These are phyloP conservation scores for Dothidotthia symphoricarpi DNA, from an alignment of 2,329 filamentous ascomycete species.

Conservation along the genomic window DNA sequence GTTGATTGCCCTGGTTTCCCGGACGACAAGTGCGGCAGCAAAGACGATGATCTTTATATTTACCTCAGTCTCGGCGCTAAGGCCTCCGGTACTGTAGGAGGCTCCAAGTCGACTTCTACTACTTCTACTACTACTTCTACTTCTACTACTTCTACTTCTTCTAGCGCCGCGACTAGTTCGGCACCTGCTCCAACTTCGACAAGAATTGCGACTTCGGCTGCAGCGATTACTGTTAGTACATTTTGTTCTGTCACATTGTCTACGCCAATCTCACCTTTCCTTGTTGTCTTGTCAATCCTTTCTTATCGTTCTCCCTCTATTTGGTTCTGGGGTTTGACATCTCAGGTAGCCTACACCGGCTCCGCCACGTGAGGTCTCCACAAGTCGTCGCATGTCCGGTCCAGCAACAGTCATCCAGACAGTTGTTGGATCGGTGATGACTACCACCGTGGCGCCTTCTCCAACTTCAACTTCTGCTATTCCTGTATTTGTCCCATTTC, in stretches of 20 bases:
- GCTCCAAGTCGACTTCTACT: slow-evolving; percentile 27
- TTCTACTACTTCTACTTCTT: slow-evolving; percentile 20
- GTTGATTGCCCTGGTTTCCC: slow-evolving; percentile 67
- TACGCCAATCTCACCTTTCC: slow-evolving; percentile 1
- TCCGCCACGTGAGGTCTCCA: slow-evolving; percentile 29
- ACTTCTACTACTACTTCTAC: slow-evolving; percentile 27
- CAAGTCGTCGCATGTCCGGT: slow-evolving; percentile 18
- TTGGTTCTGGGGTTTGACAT: slow-evolving; percentile 32
- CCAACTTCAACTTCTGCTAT: slow-evolving; percentile 8
- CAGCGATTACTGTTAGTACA: slow-evolving; percentile 31
- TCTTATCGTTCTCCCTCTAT: slow-evolving; percentile 1
- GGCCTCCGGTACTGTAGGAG: slow-evolving; percentile 59
- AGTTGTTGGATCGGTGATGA: slow-evolving; percentile 22
- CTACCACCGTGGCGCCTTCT: slow-evolving; percentile 14
- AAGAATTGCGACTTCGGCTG: slow-evolving; percentile 14
- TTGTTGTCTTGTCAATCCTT: slow-evolving; percentile 3
- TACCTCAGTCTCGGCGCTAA: slow-evolving; percentile 57
- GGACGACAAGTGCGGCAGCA: slow-evolving; percentile 63
- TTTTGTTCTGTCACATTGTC: slow-evolving; percentile 19
- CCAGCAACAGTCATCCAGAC: slow-evolving; percentile 29
- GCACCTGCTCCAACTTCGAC: slow-evolving; percentile 16
- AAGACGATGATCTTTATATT: slow-evolving; percentile 55
- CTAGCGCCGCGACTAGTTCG: slow-evolving; percentile 25
- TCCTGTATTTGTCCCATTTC: slow-evolving; percentile 21
- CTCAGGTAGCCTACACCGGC: slow-evolving; percentile 34